Evolutionary conservation across 192 early-diverging fungal species (phyloP), one percentile per base, ranked within the genome.

Genomic region (Funneliformis geosporum): DNA sequence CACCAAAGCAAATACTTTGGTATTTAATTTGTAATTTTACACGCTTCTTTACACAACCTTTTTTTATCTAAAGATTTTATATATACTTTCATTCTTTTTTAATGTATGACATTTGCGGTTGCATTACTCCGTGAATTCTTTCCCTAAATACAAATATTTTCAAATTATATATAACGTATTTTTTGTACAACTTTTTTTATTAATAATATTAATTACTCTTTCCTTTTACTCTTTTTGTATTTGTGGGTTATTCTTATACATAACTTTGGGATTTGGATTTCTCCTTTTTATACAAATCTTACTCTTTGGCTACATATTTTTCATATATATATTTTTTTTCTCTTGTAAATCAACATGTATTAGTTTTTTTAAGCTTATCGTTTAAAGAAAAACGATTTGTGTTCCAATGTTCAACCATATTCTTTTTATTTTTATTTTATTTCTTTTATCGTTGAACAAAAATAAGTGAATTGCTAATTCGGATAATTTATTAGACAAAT

Each of bases 1-100:
- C 59, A 75, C 73, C 73, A 75, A 75, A 75, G 59, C 38, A 50
- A 75, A 75, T 21, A 16, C 50, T 55, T 55, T 55, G 50, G 50
- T 55, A 33, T 50, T 21, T 21, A 18, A 42, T 69, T 69, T 65
- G 62, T 65, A 65, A 65, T 68, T 42, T 68, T 55, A 7, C 33
- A 38, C 66, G 7, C 64, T 8, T 65, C 12, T 65, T 27, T 65
- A 8, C 9, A 69, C 21, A 69, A 25, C 67, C 67, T 25, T 55
- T 55, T 44, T 55, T 55, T 55, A 55, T 55, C 21, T 55, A 55
- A 55, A 55, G 50, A 55, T 16, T 55, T 11, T 55, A 55, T 55
- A 55, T 55, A 55, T 55, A 55, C 50, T 55, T 55, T 55, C 50
- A 55, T 55, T 55, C 50, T 21, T 55, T 55, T 55, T 55, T 55